Evolutionary conservation across 2,329 filamentous ascomycete genomes (phyloP), one percentile per base, ranked within the genome.

Genomic region (Ceratocystis cacaofunesta): DNA sequence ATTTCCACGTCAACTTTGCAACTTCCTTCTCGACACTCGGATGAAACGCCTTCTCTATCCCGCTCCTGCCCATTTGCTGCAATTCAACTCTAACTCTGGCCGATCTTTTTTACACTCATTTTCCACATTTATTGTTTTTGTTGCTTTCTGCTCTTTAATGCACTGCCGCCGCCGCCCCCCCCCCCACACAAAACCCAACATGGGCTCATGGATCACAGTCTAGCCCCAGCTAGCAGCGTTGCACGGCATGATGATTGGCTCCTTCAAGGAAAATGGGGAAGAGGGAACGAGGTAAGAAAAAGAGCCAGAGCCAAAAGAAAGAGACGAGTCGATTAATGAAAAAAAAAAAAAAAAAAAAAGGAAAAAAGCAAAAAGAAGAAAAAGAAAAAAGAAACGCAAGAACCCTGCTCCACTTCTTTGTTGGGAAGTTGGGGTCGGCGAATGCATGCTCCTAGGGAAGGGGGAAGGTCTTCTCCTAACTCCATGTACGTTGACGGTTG

Each of bases 141-240:
- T 15, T 41, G 36, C 36, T 41, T 15, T 41, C 36, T 41, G 36
- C 55, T 58, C n/a, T 28, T 58, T 58, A 22, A 61, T 44, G 32
- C 58, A 61, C 58, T 41, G 32, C 58, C n/a, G 32, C 19, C 58
- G 5, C 58, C 15, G 8, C 32, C 28, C n/a, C 46, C 44, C 15
- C 15, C 43, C 15, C 43, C 43, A 19, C 46, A 50, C 48, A 10
- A 41, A 41, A 25, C 10, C 32, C 32, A 61, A 61, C 36, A 61
- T 43, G 32, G 25, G 58, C 58, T 61, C 58, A 44, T 58, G 55
- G 55, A 58, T 58, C 55, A 58, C 55, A 58, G 55, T 58, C 55
- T 58, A 58, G 55, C 55, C 55, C 15, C 55, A 30, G 55, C 15
- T 30, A 8, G 55, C 25, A 58, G 25, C 30, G 55, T 58, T 58